phyloP scores from a whole-genome alignment of 75 land plant species.

The Picea glauca region DNA sequence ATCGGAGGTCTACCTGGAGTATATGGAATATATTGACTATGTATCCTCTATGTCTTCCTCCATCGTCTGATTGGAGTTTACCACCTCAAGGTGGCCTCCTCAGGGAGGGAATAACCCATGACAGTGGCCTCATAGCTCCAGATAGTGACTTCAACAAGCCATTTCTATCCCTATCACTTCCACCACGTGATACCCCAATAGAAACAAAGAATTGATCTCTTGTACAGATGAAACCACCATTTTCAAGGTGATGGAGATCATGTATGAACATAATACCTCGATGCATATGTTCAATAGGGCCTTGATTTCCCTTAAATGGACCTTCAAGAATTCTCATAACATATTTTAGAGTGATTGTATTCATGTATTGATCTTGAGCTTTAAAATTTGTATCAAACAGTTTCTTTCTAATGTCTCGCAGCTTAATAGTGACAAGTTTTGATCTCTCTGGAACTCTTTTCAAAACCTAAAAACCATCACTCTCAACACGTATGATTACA shows the following conservation, averaged over 20 bases:
- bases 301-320: conserved; percentile 73
- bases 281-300: conserved; percentile 74
- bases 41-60: conserved; percentile 78
- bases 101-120: conserved; percentile 44
- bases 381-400: conserved; percentile 51
- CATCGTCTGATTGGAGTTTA: conserved; percentile 30
- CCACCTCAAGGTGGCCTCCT: conserved; percentile 39
- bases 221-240: conserved; percentile 67
- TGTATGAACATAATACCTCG: conserved; percentile 58
- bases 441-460: conserved; percentile 57
- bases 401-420: conserved; percentile 40
- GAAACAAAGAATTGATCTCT: conserved; percentile 42
- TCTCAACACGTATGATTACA: conserved; percentile 61
- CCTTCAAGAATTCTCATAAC: conserved; percentile 69
- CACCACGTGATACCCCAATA: no score
- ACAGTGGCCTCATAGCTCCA: conserved; percentile 31
- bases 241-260: conserved; percentile 31
- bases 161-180: background rate
- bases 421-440: conserved; percentile 42
- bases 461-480: conserved; percentile 59
- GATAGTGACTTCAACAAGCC: conserved; percentile 28
- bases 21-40: conserved; percentile 83
- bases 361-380: conserved; percentile 56
- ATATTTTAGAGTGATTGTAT: conserved; percentile 56
- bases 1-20: conserved; percentile 90